Base-by-base conservation (phyloP, 2,329 filamentous ascomycete genomes). In the Penicillium sp. region DNA sequence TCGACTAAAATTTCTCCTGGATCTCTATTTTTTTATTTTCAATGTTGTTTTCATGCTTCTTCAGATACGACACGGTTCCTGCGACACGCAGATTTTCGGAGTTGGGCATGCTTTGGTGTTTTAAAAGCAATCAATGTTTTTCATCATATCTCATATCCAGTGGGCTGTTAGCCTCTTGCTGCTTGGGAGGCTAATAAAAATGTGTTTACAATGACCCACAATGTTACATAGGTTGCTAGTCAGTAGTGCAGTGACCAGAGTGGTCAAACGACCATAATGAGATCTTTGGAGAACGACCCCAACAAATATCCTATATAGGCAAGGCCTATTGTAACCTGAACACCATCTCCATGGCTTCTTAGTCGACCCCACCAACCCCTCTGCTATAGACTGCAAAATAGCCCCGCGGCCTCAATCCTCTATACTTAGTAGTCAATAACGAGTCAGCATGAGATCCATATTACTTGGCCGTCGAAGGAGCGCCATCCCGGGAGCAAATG, bases 1-100 rank as follows among this genome's bases (percentile, higher is more conserved):
- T 78, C 67, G 76, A 78, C 62, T 78, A 72, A 73, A 67, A 47
- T 45, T 41, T 44, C 43, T 55, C 35, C 41, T 41, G 43, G 26
- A 41, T 55, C 53, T 55, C 57, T 50, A 53, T 57, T 59, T 55
- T 30, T 56, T 57, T 54, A 22, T 57, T 58, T 55, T 31, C 30
- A 31, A 31, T 31, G 11, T 31, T 66, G 53, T 44, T 53, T 56
- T 65, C 52, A 52, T 62, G 53, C 36, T 61, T 64, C 55, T 55
- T 61, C 60, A 59, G 56, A 59, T 65, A 64, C 62, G 61, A 64
- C 55, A 65, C 58, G 64, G 65, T 65, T 61, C 54, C 55, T 62
- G 63, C 53, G 40, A n/a, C 33, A 45, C 12, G 53, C 53, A 55
- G 53, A 51, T 55, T 55, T 55, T 55, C 40, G 53, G 63, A 65